Evolutionary conservation across 768 basidiomycete species (phyloP).

Genomic region (Pulveroboletus sp.): DNA sequence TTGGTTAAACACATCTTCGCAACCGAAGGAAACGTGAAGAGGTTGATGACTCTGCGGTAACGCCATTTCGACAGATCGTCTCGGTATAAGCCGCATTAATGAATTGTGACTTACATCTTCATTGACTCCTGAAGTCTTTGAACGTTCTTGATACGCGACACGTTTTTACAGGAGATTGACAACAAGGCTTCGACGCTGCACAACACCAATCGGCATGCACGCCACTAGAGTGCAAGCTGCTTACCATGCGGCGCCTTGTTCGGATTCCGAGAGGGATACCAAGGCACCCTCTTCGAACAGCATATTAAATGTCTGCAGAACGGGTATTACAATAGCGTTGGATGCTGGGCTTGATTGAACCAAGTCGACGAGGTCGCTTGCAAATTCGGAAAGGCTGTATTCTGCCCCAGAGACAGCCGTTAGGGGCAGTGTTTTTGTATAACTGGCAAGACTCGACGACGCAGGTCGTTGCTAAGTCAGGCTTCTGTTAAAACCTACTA

Average conservation of each 20-base stretch:
- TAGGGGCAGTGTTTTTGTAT: conserved; percentile 52
- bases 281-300: conserved; percentile 71
- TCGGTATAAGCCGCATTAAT: conserved; percentile 13
- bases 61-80: conserved; percentile 12
- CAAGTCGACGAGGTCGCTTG: conserved; percentile 55
- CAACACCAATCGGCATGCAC: conserved; percentile 9
- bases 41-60: conserved; percentile 55
- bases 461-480: conserved; percentile 64
- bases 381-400: conserved; percentile 52
- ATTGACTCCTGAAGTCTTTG: conserved; percentile 78
- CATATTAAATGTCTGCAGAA: conserved; percentile 71
- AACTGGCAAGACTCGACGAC: conserved; percentile 57
- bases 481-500: conserved; percentile 5
- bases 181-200: conserved; percentile 55
- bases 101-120: conserved; percentile 65
- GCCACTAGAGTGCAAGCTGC: conserved; percentile 22
- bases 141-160: conserved; percentile 74
- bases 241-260: conserved; percentile 53
- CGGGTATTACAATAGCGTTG: conserved; percentile 80
- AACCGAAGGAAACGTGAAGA: conserved; percentile 52
- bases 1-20: conserved; percentile 39
- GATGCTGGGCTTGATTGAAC: conserved; percentile 51
- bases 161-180: conserved; percentile 56
- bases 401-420: conserved; percentile 20
- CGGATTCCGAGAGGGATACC: conserved; percentile 42